Evolutionary conservation across 441 rosid genomes (phyloP), one percentile per base, ranked within the genome.

Genomic region (Daphne laureola): DNA sequence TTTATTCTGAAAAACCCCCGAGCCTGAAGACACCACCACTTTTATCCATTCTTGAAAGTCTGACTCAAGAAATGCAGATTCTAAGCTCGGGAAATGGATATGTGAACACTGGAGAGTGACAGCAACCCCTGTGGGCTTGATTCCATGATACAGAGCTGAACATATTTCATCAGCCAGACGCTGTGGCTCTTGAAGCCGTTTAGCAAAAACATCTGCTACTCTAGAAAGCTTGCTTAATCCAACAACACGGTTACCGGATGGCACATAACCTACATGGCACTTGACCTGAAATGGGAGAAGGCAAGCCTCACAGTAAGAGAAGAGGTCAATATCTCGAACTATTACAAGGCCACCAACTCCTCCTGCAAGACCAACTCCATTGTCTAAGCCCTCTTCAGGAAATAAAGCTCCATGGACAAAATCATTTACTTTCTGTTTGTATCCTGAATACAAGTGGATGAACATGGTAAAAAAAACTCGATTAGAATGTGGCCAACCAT

Each of bases 211-310:
- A 67, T 90, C 93, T 11, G 95, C 60, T 5, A 87, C 95, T 67
- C 99, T 79, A 1, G 97, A 85, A 68, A 93, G 83, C 72, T 93
- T 93, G 78, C 99, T 93, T 58, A 93, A 67, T 59, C 99, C 97
- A 17, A 93, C 69, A 18, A 93, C 99, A 44, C 69, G 80, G 56
- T 85, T 78, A 23, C 81, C 86, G 3, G 88, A 78, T 23, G 99
- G 94, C 60, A 94, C 84, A 67, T 94, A 94, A 52, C 94, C 96
- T 0, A 90, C 69, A 61, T 93, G 96, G 50, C 97, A 90, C 61
- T 75, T 82, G 17, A 90, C 75, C 61, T 90, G 94, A 66, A 93
- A 85, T 0, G 99, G 97, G 46, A 87, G 90, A 84, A 93, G 71
- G 78, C 99, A 93, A 25, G 90, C 80, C 62, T 93, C 96, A 3